These are phyloP conservation scores for Crassisporium funariophilum DNA, from an alignment of 768 basidiomycete genomes.

Conservation along the genomic window DNA sequence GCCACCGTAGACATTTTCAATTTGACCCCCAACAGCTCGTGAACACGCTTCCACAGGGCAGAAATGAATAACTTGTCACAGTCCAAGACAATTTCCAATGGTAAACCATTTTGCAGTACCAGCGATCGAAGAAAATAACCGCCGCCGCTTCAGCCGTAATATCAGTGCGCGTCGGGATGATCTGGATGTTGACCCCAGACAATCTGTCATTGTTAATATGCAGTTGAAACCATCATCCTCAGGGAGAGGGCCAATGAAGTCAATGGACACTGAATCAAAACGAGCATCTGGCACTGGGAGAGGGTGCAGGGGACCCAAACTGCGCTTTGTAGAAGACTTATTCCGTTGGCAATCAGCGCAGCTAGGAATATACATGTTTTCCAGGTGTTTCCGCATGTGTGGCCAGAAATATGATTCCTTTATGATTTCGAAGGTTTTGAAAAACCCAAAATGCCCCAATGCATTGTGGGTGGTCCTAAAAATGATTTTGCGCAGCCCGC, in stretches of 20 bases:
- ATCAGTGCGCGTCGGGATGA: not conserved
- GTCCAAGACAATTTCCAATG: not conserved
- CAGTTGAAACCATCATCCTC: not conserved
- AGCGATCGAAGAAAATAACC: not conserved
- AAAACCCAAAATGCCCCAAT: not conserved
- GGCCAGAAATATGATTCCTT: not conserved
- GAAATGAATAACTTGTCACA: not conserved
- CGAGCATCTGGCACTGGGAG: not conserved
- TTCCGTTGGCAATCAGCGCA: no score
- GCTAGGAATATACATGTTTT: not conserved
- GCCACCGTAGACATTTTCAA: conserved; percentile 21
- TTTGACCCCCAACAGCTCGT: not conserved
- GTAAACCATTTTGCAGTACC: not conserved
- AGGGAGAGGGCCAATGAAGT: not conserved
- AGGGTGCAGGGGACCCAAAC: not conserved
- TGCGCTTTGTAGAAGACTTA: no score
- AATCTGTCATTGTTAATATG: not conserved
- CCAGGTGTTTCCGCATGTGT: not conserved
- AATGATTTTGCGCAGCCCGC: not conserved
- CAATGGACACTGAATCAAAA: conserved; percentile 26
- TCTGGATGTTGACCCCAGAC: not conserved
- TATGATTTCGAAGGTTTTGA: not conserved
- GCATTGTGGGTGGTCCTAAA: no score
- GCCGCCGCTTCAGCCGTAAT: not conserved
- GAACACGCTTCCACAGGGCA: not conserved